Evolutionary conservation across 352 stramenopile species (phyloP), one percentile per base, ranked within the genome.

Genomic region (Phytophthora lateralis): DNA sequence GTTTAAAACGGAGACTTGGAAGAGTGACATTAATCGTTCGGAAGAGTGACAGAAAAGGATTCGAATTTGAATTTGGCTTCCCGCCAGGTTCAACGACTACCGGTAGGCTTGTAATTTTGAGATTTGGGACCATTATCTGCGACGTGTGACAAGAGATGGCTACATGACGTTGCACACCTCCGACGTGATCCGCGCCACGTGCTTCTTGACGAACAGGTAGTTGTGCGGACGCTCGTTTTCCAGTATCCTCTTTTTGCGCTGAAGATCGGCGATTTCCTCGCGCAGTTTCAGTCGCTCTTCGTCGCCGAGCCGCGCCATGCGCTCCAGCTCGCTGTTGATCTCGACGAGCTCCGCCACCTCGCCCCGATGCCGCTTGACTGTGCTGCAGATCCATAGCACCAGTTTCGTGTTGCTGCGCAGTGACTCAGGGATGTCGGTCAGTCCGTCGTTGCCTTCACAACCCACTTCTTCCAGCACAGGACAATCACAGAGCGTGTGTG

Each of bases 311-410:
- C 77, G 78, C n/a, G 82, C 84, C 66, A 90, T 79, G 32, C 76
- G 76, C 66, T 93, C 80, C 26, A 93, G 50, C 46, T 93, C 81
- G 24, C 60, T 63, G 61, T 91, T 91, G 78, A 93, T 91, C 20
- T 67, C 73, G n/a, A 86, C 75, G 38, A 93, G 78, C 73, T 90
- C 77, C 27, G 75, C 49, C 34, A 93, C 81, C 51, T 90, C 75
- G 2, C 55, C 56, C 41, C 70, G 66, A 59, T 93, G 84, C 14
- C 67, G 71, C 73, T 91, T 91, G n/a, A 88, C 73, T n/a, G 72
- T 89, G 30, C 71, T 71, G 65, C 79, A 93, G 68, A 93, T 90
- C 84, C 84, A 93, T 9, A 93, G 57, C 54, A 91, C 82, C 32
- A 93, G 75, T 55, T 78, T 76, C 8, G 82, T 91, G 58, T 88